phyloP scores from a whole-genome alignment of 129 eudicot species.

The Lactuca sativa region DNA sequence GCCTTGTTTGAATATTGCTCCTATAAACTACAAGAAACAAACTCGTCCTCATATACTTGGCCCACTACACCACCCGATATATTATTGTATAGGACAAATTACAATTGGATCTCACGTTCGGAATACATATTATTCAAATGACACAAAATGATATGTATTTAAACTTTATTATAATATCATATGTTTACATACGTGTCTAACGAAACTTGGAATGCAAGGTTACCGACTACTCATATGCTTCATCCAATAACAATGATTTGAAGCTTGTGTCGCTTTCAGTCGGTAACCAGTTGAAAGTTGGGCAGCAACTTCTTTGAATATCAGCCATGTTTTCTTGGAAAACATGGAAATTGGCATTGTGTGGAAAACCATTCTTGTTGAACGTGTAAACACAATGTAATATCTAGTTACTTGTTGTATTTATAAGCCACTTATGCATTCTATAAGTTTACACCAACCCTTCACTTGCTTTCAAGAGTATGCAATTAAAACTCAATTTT shows the following conservation, averaged over 20 bases:
- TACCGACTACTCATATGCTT: background rate
- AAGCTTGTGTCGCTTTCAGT: background rate
- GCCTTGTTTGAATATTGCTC: background rate
- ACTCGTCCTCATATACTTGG: background rate
- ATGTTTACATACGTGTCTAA: background rate
- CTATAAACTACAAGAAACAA: background rate
- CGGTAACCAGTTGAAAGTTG: background rate
- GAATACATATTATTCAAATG: no score
- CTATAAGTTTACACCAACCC: background rate
- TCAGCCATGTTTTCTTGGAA: background rate
- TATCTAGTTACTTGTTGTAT: background rate
- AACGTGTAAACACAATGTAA: background rate
- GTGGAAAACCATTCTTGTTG: background rate
- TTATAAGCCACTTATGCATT: background rate
- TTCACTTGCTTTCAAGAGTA: background rate
- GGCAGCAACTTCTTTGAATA: constrained; percentile 3
- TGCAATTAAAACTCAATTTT: constrained; percentile 23
- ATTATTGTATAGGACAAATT: background rate
- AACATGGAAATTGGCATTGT: background rate
- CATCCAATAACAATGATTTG: background rate
- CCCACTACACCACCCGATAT: background rate
- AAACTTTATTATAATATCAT: background rate
- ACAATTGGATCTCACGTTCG: background rate
- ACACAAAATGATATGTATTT: background rate
- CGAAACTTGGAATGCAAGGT: background rate